Percentiles rank a stretch among this genome's conserved stretches.
These are phyloP conservation scores for Scedosporium apiospermum DNA, from an alignment of 2,329 filamentous ascomycete genomes.

Conservation along the genomic window DNA sequence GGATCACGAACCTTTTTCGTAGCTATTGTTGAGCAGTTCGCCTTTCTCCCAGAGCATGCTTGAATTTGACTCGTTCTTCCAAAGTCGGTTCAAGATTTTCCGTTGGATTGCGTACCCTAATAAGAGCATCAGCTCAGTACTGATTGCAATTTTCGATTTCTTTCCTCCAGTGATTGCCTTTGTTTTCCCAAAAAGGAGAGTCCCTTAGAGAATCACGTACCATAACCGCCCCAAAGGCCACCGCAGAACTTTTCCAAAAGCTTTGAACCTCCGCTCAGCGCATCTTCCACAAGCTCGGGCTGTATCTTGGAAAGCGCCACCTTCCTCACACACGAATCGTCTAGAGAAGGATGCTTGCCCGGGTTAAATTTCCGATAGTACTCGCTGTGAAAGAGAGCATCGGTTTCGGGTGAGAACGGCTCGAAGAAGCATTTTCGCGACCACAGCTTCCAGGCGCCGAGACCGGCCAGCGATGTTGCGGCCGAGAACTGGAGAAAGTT, in stretches of 20 bases:
- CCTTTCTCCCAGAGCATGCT: background rate
- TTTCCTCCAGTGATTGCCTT: background rate
- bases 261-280: slow-evolving; percentile 5
- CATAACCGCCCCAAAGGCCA: slow-evolving; percentile 11
- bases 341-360: background rate
- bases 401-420: slow-evolving; percentile 3
- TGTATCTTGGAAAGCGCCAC: slow-evolving; percentile 4
- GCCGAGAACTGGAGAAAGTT: too few relatives aligned
- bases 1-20: background rate
- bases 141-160: background rate
- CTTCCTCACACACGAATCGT: slow-evolving; percentile 7
- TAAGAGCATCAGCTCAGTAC: background rate
- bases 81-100: background rate
- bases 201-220: slow-evolving; percentile 1
- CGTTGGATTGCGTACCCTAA: background rate
- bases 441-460: slow-evolving; percentile 10
- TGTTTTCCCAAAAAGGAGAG: background rate
- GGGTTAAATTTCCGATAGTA: background rate
- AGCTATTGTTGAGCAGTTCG: background rate
- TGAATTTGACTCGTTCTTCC: background rate
- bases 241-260: slow-evolving; percentile 9
- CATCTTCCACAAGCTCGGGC: slow-evolving; percentile 9
- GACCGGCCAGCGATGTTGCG: background rate
- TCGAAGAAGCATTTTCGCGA: slow-evolving; percentile 9
- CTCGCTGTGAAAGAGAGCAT: slow-evolving; percentile 6